These are phyloP conservation scores for Backusella sp. DNA, from an alignment of 192 early-diverging fungal species.

Conservation along the genomic window DNA sequence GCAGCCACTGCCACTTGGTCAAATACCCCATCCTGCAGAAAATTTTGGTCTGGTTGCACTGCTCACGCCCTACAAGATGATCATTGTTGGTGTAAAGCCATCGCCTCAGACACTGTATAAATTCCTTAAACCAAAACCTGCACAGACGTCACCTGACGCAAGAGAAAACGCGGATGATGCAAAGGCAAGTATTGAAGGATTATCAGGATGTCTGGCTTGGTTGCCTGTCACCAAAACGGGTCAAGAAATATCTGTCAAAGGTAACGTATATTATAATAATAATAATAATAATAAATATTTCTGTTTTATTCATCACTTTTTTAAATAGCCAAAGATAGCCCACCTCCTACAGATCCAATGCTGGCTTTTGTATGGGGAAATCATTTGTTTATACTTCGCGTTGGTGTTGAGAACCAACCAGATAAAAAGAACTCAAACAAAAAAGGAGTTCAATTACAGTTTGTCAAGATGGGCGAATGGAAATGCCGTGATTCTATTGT, in stretches of 20 bases:
- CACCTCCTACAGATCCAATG: slow-evolving; percentile 39
- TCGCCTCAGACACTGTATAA: slow-evolving; percentile 57
- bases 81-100: slow-evolving; percentile 58
- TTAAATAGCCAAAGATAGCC: slow-evolving; percentile 5
- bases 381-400: slow-evolving; percentile 49
- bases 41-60: slow-evolving; percentile 57
- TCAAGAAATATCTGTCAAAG: slow-evolving; percentile 11
- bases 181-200: slow-evolving; percentile 6
- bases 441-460: slow-evolving; percentile 40
- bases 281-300: neutral
- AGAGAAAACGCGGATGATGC: neutral
- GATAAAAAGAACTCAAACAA: slow-evolving; percentile 8
- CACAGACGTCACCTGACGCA: slow-evolving; percentile 19
- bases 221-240: slow-evolving; percentile 52
- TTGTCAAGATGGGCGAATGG: slow-evolving; percentile 52
- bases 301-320: neutral
- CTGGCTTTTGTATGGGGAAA: slow-evolving; percentile 60
- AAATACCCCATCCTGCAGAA: slow-evolving; percentile 53
- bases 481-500: slow-evolving; percentile 53
- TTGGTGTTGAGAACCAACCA: slow-evolving; percentile 28
- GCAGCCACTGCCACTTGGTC: slow-evolving; percentile 55
- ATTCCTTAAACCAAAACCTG: slow-evolving; percentile 47
- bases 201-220: slow-evolving; percentile 59
- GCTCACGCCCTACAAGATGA: slow-evolving; percentile 61
- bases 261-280: neutral